These are phyloP conservation scores for Hanseniaspora jakobsenii DNA, from an alignment of 805 yeast species.

Conservation along the genomic window DNA sequence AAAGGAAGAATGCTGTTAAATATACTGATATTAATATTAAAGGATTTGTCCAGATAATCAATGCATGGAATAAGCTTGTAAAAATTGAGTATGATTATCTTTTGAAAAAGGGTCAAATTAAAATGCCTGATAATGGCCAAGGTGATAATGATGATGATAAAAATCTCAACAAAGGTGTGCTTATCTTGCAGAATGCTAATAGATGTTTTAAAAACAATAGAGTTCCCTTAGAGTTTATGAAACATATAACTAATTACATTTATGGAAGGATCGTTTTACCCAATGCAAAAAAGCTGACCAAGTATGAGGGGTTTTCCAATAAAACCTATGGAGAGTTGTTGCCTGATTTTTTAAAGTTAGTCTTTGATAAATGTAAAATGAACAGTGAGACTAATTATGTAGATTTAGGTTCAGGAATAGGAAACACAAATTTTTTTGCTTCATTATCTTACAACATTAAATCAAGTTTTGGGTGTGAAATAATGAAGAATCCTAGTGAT, in stretches of 20 bases:
- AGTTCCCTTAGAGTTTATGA: conserved; percentile 37
- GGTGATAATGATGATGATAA: too few species aligned
- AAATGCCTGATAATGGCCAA: too few species aligned
- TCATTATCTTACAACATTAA: conserved; percentile 73
- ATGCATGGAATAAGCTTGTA: too few species aligned
- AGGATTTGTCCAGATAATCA: too few species aligned
- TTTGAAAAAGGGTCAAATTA: too few species aligned
- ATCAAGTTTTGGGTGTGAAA: conserved; percentile 73
- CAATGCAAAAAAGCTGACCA: conserved; percentile 45
- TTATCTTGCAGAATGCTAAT: conserved; percentile 27
- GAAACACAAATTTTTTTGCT: conserved; percentile 81
- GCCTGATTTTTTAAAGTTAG: conserved; percentile 61
- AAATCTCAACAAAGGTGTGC: conserved; percentile 36
- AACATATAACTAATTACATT: conserved; percentile 39
- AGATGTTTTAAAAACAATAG: conserved; percentile 20
- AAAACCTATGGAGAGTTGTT: conserved; percentile 84
- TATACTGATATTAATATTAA: too few species aligned
- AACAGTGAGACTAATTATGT: conserved; percentile 48
- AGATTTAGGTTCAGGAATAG: conserved; percentile 90
- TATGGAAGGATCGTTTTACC: conserved; percentile 75
- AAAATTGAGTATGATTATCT: too few species aligned
- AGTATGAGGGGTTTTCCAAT: conserved; percentile 77
- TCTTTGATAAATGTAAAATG: conserved; percentile 49
- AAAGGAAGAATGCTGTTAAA: too few species aligned
- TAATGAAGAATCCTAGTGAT: conserved; percentile 70